These are phyloP conservation scores for Syzygium aromaticum DNA, from an alignment of 345 rosid genomes.

Conservation along the genomic window DNA sequence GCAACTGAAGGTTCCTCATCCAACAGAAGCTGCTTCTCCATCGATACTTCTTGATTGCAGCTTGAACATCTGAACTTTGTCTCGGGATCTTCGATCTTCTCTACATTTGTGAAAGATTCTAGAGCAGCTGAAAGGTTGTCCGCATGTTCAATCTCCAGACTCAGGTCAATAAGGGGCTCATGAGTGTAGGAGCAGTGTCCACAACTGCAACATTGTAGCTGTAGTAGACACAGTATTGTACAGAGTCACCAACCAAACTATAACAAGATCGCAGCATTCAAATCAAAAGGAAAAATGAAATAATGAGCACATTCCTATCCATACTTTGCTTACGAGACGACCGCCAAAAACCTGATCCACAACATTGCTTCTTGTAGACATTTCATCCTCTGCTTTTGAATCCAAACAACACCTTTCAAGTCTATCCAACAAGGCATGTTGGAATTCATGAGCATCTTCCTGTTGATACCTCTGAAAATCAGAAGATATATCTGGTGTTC, in stretches of 20 bases:
- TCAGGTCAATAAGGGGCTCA: conserved; percentile 56
- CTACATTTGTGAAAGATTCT: conserved; percentile 70
- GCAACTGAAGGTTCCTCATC: conserved; percentile 61
- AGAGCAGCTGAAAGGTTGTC: conserved; percentile 45
- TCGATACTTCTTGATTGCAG: conserved; percentile 54
- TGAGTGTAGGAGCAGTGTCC: conserved; percentile 44
- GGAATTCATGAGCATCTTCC: conserved; percentile 91
- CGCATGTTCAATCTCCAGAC: conserved; percentile 71
- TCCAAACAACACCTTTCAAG: conserved; percentile 54
- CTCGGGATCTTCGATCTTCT: conserved; percentile 58
- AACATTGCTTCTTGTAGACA: conserved; percentile 26
- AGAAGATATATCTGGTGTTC: conserved; percentile 41
- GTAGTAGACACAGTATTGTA: not conserved
- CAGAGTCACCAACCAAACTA: not conserved
- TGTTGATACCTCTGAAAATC: conserved; percentile 49
- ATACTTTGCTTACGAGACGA: conserved; percentile 60
- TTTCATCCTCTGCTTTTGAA: conserved; percentile 8
- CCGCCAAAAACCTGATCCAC: conserved; percentile 65
- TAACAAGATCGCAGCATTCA: not conserved
- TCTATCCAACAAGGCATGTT: conserved; percentile 63
- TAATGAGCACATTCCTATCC: not conserved
- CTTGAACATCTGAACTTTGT: conserved; percentile 52
- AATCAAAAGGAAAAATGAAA: not conserved
- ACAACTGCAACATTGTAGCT: conserved; percentile 74
- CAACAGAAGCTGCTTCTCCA: conserved; percentile 75